Base-by-base conservation (phyloP, 345 rosid species). In the Clarkia xantiana region DNA sequence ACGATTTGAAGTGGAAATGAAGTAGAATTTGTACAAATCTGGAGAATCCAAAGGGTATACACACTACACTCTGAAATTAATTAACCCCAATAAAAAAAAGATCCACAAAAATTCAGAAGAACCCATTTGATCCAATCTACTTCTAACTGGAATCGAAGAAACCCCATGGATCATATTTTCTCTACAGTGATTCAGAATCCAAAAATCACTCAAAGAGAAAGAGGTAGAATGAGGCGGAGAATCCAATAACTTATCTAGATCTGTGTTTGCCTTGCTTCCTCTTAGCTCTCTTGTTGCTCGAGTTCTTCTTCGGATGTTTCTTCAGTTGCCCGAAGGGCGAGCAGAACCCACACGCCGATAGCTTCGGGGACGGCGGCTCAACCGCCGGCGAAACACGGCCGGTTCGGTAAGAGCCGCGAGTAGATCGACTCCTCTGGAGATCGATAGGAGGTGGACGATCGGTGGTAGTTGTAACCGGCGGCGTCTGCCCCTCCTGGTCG, bases 331-430 rank as follows among this genome's bases (percentile, higher is more conserved):
- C 69, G 43, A 86, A 83, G 47, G 79, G 79, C 15, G 72, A 36
- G 62, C 96, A 90, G 39, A 76, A 76, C 54, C 96, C 97, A 57
- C 97, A 90, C 2, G 91, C 80, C 1, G 86, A 76, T 3, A 90
- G 56, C 45, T 73, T 77, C 4, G 96, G 96, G 18, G 96, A 86
- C 13, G 96, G 86, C 12, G 96, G 96, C 16, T 86, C 96, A 2
- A 83, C 62, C 2, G 81, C 84, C 45, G 89, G 94, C 53, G 96
- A 73, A 7, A 80, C 93, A 61, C 70, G 78, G 8, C 89, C 93
- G 5, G 88, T 76, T 7, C 88, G 74, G 53, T 69, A 71, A 13
- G 7, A 7, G 8, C 36, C 36, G 9, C 76, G 80, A 61, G 54
- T 76, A 54, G 94, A 83, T 72, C 86, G 81, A 73, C 80, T 83